phyloP scores from a whole-genome alignment of 176 grass and related monocot genomes.

The Guadua angustifolia region DNA sequence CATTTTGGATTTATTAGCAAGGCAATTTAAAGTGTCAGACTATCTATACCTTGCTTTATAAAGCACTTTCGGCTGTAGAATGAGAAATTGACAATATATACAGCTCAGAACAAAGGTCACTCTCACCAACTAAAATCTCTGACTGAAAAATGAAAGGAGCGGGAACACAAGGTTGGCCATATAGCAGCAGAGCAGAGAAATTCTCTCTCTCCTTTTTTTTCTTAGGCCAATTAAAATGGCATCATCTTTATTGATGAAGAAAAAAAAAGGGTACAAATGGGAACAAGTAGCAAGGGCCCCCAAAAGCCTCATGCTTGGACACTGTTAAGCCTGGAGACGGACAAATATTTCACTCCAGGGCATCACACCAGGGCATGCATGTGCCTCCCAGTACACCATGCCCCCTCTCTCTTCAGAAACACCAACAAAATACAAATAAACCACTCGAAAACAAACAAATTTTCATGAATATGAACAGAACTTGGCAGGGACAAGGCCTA shows the following conservation, averaged over 20 bases:
- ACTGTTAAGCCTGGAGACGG: conserved; percentile 65
- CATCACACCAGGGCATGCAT: conserved; percentile 52
- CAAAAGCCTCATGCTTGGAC: conserved; percentile 64
- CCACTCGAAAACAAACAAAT: conserved; percentile 65
- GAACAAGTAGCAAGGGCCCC: conserved; percentile 63
- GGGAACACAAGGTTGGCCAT: background rate
- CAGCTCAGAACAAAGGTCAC: background rate
- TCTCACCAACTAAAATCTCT: conserved; percentile 14
- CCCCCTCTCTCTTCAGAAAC: conserved; percentile 41
- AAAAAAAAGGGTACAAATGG: conserved; percentile 38
- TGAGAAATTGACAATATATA: conserved; percentile 1
- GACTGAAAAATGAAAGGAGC: background rate
- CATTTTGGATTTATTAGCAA: conserved; percentile 32
- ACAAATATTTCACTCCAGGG: conserved; percentile 74
- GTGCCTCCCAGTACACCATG: conserved; percentile 61
- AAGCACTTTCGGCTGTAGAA: conserved; percentile 2
- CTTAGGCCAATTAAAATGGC: conserved; percentile 43
- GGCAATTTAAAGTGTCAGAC: conserved; percentile 26
- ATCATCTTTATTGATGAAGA: conserved; percentile 51
- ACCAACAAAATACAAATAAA: conserved; percentile 65
- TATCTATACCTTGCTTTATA: conserved; percentile 3
- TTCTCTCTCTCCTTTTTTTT: background rate
- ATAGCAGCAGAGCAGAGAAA: background rate
- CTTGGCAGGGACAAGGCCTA: conserved; percentile 43
- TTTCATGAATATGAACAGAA: conserved; percentile 64